These are phyloP conservation scores for Abortiporus biennis DNA, from an alignment of 1,284 basidiomycete species.

Conservation along the genomic window DNA sequence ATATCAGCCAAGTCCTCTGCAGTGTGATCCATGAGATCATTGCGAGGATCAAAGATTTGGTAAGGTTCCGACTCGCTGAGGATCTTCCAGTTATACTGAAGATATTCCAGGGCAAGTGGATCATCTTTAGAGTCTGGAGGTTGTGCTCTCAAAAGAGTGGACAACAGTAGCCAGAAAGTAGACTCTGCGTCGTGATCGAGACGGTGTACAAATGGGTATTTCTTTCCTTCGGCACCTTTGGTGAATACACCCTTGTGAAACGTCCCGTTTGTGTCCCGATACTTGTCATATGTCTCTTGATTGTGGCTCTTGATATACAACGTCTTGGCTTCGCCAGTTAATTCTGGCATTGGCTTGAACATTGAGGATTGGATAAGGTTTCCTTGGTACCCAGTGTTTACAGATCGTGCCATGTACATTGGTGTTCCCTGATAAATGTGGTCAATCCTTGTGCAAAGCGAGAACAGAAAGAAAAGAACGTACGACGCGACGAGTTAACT, in stretches of 20 bases:
- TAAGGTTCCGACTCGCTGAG: no score
- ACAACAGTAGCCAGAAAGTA: constrained; percentile 3
- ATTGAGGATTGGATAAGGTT: neutral
- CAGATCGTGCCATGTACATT: constrained; percentile 8
- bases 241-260: constrained; percentile 1
- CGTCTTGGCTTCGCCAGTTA: neutral
- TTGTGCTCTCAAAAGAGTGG: neutral
- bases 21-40: neutral
- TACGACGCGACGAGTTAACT: no score
- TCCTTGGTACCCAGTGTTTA: neutral
- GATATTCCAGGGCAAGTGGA: neutral
- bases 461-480: no score
- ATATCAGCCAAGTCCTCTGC: neutral
- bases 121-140: constrained; percentile 1
- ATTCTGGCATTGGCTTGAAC: constrained; percentile 6
- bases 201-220: constrained; percentile 1
- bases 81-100: neutral
- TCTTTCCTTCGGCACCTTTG: no score
- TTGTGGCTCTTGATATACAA: constrained; percentile 4
- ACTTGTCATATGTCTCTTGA: neutral
- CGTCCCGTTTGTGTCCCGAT: neutral
- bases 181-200: constrained; percentile 8
- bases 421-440: constrained; percentile 9
- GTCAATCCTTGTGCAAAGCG: no score
- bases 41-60: neutral